Evolutionary conservation across 768 basidiomycete genomes (phyloP).

Genomic region (Imleria badia): DNA sequence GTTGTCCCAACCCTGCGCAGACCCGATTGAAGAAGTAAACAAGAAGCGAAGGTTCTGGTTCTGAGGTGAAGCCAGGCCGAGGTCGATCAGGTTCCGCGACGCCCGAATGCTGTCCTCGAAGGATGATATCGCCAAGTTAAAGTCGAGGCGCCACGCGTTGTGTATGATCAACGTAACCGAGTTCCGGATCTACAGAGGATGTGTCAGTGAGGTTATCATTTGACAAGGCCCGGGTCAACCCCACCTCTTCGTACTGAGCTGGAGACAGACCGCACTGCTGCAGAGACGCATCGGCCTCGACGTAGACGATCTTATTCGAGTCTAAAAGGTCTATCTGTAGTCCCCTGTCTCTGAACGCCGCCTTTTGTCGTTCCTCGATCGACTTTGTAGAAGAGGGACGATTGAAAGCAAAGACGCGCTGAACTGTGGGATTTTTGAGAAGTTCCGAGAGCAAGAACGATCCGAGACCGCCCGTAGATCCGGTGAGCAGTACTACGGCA

Average conservation of each 20-base stretch:
- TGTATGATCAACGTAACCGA: constrained; percentile 40
- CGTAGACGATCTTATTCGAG: constrained; percentile 33
- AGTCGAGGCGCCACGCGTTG: constrained; percentile 47
- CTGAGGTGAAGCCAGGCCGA: constrained; percentile 32
- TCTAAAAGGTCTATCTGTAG: constrained; percentile 28
- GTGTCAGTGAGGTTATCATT: neutral
- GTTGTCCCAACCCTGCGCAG: constrained; percentile 33
- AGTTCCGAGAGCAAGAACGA: constrained; percentile 35
- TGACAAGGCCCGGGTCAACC: neutral
- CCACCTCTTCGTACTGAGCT: constrained; percentile 19
- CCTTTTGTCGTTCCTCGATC: constrained; percentile 28
- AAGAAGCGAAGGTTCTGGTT: constrained; percentile 32
- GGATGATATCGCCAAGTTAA: constrained; percentile 40
- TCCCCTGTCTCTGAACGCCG: constrained; percentile 32
- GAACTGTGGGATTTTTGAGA: constrained; percentile 20
- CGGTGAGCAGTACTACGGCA: constrained; percentile 38
- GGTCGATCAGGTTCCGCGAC: constrained; percentile 36
- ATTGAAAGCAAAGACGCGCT: constrained; percentile 35
- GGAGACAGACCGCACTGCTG: constrained; percentile 31
- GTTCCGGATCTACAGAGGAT: constrained; percentile 26
- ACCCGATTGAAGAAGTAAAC: constrained; percentile 43
- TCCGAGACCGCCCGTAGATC: constrained; percentile 42
- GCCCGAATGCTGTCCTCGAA: constrained; percentile 42
- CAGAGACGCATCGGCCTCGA: constrained; percentile 34
- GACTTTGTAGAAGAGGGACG: constrained; percentile 20